These are phyloP conservation scores for Populus euphratica DNA, from an alignment of 345 rosid genomes.

Conservation along the genomic window DNA sequence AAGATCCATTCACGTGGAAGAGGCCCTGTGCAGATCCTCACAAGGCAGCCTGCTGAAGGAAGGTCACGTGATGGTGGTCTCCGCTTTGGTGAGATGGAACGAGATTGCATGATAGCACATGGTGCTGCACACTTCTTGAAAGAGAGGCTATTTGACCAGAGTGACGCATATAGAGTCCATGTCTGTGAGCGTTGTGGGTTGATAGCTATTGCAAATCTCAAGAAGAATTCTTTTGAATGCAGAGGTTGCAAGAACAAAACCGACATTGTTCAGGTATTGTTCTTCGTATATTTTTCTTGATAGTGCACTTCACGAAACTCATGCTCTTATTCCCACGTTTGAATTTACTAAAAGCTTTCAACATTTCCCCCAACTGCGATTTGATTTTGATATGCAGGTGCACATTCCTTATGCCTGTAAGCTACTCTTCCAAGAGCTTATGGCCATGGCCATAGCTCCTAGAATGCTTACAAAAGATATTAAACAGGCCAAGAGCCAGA, in stretches of 20 bases:
- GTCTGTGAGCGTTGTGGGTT: conserved; percentile 89
- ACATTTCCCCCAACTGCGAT: neutral
- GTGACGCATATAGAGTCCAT: conserved; percentile 94
- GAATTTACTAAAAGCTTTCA: neutral
- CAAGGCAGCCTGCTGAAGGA: conserved; percentile 99
- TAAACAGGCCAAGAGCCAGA: conserved; percentile 44
- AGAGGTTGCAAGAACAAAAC: conserved; percentile 97
- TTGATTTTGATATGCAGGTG: conserved; percentile 43
- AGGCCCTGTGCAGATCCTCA: conserved; percentile 93
- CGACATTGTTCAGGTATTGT: conserved; percentile 74
- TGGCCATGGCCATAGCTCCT: conserved; percentile 99
- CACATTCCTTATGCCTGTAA: conserved; percentile 93
- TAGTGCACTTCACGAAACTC: neutral
- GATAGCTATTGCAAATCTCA: conserved; percentile 89
- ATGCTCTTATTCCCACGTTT: neutral
- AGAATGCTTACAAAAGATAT: conserved; percentile 80
- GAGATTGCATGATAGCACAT: conserved; percentile 98
- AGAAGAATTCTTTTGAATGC: conserved; percentile 89
- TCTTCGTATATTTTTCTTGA: neutral
- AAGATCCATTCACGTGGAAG: conserved; percentile 98
- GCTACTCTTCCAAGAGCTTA: conserved; percentile 91
- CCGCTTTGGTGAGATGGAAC: conserved; percentile 96
- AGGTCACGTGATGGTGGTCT: conserved; percentile 96
- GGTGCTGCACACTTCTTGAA: conserved; percentile 93
- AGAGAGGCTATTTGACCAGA: conserved; percentile 93